phyloP scores from a whole-genome alignment of 2,329 filamentous ascomycete species.

The Biscogniauxia sp. region DNA sequence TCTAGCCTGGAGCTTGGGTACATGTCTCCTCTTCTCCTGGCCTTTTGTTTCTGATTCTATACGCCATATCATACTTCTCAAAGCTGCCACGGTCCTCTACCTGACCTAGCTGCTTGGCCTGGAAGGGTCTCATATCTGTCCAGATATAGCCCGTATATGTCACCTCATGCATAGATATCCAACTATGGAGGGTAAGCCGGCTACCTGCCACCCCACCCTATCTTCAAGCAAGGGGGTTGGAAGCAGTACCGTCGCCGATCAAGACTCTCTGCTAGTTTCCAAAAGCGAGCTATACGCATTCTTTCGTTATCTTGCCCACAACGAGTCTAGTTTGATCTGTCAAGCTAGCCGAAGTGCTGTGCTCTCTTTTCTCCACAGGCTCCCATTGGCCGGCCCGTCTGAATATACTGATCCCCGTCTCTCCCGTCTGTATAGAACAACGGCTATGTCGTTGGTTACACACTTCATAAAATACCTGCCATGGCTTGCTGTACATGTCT shows the following conservation, averaged over 20 bases:
- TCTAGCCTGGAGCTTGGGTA: too few species aligned
- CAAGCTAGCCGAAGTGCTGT: conserved; percentile 15
- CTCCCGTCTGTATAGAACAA: background rate
- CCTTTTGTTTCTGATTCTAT: too few species aligned
- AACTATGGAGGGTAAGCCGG: too few species aligned
- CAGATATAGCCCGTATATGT: background rate
- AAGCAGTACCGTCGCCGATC: background rate
- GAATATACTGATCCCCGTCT: background rate
- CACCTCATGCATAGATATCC: background rate
- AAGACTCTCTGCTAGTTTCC: background rate
- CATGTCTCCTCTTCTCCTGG: too few species aligned
- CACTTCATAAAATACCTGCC: background rate
- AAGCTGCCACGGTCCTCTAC: too few species aligned
- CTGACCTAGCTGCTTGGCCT: too few species aligned
- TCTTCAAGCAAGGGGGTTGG: background rate
- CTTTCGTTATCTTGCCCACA: conserved; percentile 27
- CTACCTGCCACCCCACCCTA: background rate
- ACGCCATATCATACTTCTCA: too few species aligned
- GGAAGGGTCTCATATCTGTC: too few species aligned
- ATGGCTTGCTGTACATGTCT: background rate
- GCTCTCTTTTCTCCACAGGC: conserved; percentile 8
- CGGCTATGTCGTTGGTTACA: background rate
- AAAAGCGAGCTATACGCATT: background rate
- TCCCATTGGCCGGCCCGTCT: conserved; percentile 10
- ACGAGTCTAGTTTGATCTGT: conserved; percentile 24